Conservation (phyloP, 1,284 basidiomycete genomes). For the Tilletia setariae region DNA sequence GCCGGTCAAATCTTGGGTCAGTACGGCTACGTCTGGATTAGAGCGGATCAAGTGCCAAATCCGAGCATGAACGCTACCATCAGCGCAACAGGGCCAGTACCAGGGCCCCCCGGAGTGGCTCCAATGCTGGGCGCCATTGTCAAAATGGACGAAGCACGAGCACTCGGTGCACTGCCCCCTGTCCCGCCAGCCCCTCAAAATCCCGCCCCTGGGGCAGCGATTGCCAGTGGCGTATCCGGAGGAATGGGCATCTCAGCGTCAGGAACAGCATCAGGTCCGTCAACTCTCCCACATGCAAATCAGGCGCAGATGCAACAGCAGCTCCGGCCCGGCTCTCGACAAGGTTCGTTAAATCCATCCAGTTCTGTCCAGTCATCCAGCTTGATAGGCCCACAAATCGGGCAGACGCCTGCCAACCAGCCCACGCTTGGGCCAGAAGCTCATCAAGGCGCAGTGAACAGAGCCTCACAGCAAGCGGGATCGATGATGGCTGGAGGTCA, state of each 20-base stretch:
- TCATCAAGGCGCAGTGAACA: no score
- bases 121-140: conserved; percentile 34
- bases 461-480: no score
- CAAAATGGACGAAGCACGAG: conserved; percentile 44
- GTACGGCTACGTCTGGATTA: conserved; percentile 49
- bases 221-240: no score
- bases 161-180: conserved; percentile 40
- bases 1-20: conserved; percentile 43
- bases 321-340: conserved; percentile 6
- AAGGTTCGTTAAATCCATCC: conserved; percentile 5
- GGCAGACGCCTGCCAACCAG: no score
- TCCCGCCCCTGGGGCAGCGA: background rate
- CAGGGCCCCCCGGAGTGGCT: conserved; percentile 21
- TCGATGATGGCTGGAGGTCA: no score
- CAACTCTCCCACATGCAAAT: background rate
- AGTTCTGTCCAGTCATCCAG: no score
- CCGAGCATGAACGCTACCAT: background rate
- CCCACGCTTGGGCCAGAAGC: no score
- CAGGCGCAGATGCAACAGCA: background rate
- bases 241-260: no score
- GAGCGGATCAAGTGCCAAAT: conserved; percentile 23
- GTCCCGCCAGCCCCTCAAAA: conserved; percentile 18
- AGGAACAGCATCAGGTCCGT: background rate
- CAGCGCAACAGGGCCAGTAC: conserved; percentile 22
- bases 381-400: no score